Base-by-base conservation (phyloP, 2,329 filamentous ascomycete species). In the Colletotrichum tanaceti region DNA sequence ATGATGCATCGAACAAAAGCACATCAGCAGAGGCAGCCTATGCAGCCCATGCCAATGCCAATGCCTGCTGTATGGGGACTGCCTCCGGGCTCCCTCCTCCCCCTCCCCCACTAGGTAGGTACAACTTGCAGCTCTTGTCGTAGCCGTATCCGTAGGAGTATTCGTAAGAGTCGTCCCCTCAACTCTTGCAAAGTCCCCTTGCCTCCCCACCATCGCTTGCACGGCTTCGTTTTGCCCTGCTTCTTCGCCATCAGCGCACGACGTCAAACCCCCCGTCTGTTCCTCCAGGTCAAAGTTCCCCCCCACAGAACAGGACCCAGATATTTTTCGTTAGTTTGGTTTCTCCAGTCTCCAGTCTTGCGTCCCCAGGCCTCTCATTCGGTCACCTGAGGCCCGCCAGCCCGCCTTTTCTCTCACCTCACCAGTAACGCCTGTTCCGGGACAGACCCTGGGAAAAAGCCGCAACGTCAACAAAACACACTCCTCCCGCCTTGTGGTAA, bases 211-310 rank as follows among this genome's bases (percentile, higher is more conserved):
- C 59, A 39, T 58, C 59, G 46, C 52, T 67, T 58, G 65, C 46
- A 67, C 32, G 61, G 58, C 52, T 53, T 64, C 38, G 58, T 35
- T 62, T 62, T 35, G 49, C 63, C 63, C 63, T 65, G 65, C 39
- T 58, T 65, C 35, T 55, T 65, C 50, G 61, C 61, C 65, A 54
- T 68, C 61, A 41, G 20, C 52, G 58, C 32, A 35, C 65, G 65
- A 49, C 61, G 61, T 68, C 65, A 49, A 65, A 49, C 44, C 61
- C 65, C 65, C 65, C 65, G 61, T 65, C 65, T 39, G 61, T 68
- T 59, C 65, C 61, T 55, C 65, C 49, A 43, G 39, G 65, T 64
- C 39, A 54, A 68, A 35, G 32, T 35, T 2, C 32, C 32, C 41
- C 49, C 50, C 39, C 54, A 61, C 41, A 61, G 49, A 28, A 38